Base-by-base conservation (phyloP, 805 yeast genomes). In the Ogataea haglerorum region DNA sequence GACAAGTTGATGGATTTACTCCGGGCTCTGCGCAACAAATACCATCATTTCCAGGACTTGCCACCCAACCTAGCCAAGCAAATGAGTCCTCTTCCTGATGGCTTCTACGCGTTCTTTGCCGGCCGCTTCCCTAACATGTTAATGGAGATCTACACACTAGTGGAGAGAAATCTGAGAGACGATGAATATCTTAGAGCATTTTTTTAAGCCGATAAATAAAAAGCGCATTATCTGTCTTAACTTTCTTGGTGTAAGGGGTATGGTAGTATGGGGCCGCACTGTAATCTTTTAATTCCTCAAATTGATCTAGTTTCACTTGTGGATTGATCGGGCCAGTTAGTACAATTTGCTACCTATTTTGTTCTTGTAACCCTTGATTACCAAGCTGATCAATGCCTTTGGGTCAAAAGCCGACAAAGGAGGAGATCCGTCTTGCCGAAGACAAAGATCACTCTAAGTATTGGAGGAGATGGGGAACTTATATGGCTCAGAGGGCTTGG, bases 391-490 rank as follows among this genome's bases (percentile, higher is more conserved):
- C 10, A 28, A 57, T 57, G 63, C 32, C 58, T 3, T 45, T 56
- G 15, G 47, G 51, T n/a, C 34, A 40, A 1, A 48, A 32, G 18
- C 38, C 31, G 6, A 46, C 60, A 3, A 49, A 27, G 16, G 68
- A 73, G 56, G 76, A 70, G 47, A 48, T 48, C 36, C 63, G 77
- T 10, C 60, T 74, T n/a, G 36, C 44, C 8, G 67, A 72, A 41
- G 75, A 74, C 47, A 57, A 53, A 21, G 51, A 58, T 10, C 62
- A 58, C 34, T 42, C 49, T 13, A 67, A 78, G 61, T 82, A 84
- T 61, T 86, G 93, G 88, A 76, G 81, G 53, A 73, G 85, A 45
- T 89, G 96, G 95, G 97, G 97, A 6, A 89, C 95, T 3, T 89
- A 87, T 56, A 72, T 88, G 34, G 78, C 88, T 36, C 96, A 90